Base-by-base conservation (phyloP, 345 rosid genomes). In the Eutrema yunnanense region DNA sequence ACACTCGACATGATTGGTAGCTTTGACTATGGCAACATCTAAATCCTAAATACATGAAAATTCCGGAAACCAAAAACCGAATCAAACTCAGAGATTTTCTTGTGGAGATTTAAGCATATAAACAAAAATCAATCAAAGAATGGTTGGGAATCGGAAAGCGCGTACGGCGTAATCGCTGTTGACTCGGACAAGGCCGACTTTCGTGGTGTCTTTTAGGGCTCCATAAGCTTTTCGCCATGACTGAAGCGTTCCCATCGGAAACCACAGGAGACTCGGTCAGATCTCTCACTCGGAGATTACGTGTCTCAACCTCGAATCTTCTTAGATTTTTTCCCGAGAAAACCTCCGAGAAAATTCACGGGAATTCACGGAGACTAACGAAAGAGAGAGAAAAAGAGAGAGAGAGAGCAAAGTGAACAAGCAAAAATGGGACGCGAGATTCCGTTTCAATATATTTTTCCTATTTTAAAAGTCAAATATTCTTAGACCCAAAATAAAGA, bases 131-230 rank as follows among this genome's bases (percentile, higher is more conserved):
- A 11, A 47, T 41, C 8, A 11, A 38, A 44, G 4, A 33, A 0
- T 32, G 48, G 29, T 40, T 22, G 30, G 22, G 38, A 67, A 66
- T 55, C 52, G 47, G 38, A 51, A 64, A 64, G 27, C 29, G 73
- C 73, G 50, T 80, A 95, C 99, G 81, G 99, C 96, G 64, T 81
- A 96, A 74, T 92, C 98, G 82, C 97, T 90, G 83, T 96, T 96
- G 81, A 96, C 98, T 59, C 95, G 99, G 74, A 97, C 98, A 60
- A 96, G 92, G 41, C 99, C 99, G 86, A 96, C 98, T 92, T 96
- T 96, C 80, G 99, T 96, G 85, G 87, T 51, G 67, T 96, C 98
- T 73, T 96, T 96, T 81, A 96, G 80, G 57, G 98, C 99, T 47
- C 98, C 99, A 43, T 89, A 96, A 44, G 98, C 98, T 73, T 83